Evolutionary conservation across 305 asterid genomes (phyloP), one percentile per base, ranked within the genome.

Genomic region (Fraxinus floribunda): DNA sequence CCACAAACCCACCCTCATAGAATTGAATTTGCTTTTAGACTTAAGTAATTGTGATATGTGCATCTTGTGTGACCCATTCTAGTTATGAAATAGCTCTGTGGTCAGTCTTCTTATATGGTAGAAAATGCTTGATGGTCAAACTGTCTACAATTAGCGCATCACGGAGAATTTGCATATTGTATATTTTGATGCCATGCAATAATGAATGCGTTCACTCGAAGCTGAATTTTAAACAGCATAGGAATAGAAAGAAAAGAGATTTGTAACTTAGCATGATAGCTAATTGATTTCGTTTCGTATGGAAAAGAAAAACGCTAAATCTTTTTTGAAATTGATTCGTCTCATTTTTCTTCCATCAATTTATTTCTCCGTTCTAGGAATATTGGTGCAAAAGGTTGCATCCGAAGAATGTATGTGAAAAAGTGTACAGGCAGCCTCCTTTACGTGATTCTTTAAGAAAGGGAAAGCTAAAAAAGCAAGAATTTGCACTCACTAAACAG

Each of bases 371-470:
- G 80, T 86, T 55, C 34, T 83, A 96, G 99, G 99, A 96, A 88
- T 94, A 93, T 85, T 96, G 99, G 99, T 96, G 98, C 89, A 96
- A 94, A 88, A 90, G 93, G 88, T 89, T 88, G 87, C 98, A 96
- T 85, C 99, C 99, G 3, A 96, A 96, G 90, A 89, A 90, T 90
- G 99, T 96, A 55, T 96, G 98, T 34, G 99, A 96, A 90, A 94
- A 96, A 86, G 99, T 96, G 34, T 96, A 96, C 85, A 90, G 98
- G 89, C 99, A 96, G 85, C 98, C 99, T 76, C 97, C 99, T 84
- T 85, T 96, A 81, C 91, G 97, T 80, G 98, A 96, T 89, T 96
- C 98, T 82, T 80, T 91, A 86, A 96, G 95, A 76, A 96, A 94
- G 90, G 98, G 97, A 84, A 96, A 92, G 93, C 90, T 90, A 82